Evolutionary conservation across 768 basidiomycete genomes (phyloP).

Genomic region (Myochromella boudieri): DNA sequence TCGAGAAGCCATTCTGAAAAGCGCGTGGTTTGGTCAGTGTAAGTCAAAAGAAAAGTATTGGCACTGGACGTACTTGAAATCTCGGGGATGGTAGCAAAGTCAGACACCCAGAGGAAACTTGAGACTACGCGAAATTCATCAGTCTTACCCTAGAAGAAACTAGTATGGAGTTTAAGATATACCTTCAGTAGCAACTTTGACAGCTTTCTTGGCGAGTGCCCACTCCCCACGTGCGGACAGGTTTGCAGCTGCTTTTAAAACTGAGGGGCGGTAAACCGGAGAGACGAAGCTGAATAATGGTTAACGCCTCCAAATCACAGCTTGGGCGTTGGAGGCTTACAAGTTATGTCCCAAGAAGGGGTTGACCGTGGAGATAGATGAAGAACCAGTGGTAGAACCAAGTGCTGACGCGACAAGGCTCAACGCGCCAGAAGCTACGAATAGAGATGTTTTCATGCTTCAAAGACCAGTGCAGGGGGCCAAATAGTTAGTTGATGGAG

Average conservation of each 20-base stretch:
- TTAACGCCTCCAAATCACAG: neutral
- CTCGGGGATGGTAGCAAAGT: slow-evolving; percentile 1
- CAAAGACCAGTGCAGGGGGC: neutral
- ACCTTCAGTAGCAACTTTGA: slow-evolving; percentile 1
- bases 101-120: slow-evolving; percentile 6
- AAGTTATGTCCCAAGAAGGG: slow-evolving; percentile 4
- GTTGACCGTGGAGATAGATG: neutral
- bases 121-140: slow-evolving; percentile 3
- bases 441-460: neutral
- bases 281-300: neutral
- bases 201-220: slow-evolving; percentile 2
- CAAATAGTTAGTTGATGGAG: neutral
- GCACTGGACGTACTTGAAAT: neutral
- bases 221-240: slow-evolving; percentile 1
- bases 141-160: neutral
- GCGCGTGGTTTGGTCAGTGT: no score
- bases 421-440: neutral
- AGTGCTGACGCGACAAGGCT: neutral
- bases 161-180: neutral
- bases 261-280: slow-evolving; percentile 2
- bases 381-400: neutral
- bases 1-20: slow-evolving; percentile 1
- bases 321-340: neutral
- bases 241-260: slow-evolving; percentile 1
- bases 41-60: neutral